Conservation (phyloP, 257 asterid genomes). For the Ocimum tenuiflorum region DNA sequence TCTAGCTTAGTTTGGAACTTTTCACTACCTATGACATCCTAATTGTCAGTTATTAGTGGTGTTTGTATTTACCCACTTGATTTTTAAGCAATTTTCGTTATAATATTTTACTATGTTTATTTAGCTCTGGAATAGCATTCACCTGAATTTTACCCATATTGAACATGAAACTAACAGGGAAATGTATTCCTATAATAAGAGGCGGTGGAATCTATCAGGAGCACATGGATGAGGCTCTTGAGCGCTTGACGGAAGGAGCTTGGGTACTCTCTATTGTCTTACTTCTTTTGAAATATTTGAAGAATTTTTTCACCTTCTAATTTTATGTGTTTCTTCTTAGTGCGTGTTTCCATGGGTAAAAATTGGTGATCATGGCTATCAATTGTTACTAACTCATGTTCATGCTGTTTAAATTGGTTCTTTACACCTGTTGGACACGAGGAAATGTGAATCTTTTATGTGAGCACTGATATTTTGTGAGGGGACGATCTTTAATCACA, state of each 20-base stretch:
- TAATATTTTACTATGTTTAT: neutral
- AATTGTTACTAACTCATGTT: neutral
- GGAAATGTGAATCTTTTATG: neutral
- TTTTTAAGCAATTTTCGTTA: constrained; percentile 1
- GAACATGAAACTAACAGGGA: constrained; percentile 47
- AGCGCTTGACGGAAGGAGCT: constrained; percentile 68
- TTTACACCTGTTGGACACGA: neutral
- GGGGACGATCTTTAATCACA: neutral
- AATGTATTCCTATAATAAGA: constrained; percentile 90
- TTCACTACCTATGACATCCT: neutral
- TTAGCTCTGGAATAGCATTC: neutral
- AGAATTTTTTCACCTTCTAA: neutral
- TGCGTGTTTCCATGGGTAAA: neutral
- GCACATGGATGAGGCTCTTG: constrained; percentile 95
- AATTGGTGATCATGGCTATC: neutral
- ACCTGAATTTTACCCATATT: constrained; percentile 10
- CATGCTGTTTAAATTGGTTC: neutral
- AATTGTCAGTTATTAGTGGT: neutral
- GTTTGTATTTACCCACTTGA: neutral
- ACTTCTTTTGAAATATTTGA: constrained; percentile 6
- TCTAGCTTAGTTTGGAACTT: neutral
- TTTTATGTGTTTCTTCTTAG: neutral
- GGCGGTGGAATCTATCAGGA: constrained; percentile 97
- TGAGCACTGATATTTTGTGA: neutral
- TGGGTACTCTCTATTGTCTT: constrained; percentile 50